These are phyloP conservation scores for Curvularia hawaiiensis DNA, from an alignment of 2,329 filamentous ascomycete genomes.

Conservation along the genomic window DNA sequence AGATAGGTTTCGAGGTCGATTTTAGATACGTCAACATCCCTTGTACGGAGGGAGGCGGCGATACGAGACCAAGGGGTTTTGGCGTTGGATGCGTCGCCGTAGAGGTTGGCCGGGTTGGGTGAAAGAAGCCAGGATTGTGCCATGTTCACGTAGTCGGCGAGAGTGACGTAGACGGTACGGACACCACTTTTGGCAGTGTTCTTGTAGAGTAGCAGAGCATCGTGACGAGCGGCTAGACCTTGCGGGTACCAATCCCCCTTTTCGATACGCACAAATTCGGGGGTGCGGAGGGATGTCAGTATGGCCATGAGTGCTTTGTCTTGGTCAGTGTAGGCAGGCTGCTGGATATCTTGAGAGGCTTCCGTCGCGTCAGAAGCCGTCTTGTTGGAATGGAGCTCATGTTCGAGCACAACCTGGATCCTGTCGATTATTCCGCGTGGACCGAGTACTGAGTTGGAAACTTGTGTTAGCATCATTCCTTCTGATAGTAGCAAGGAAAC, in stretches of 20 bases:
- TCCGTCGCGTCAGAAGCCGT: neutral
- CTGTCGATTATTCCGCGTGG: slow-evolving; percentile 3
- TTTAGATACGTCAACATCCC: slow-evolving; percentile 1
- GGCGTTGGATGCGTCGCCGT: neutral
- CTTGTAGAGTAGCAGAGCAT: slow-evolving; percentile 5
- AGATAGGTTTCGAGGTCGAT: neutral
- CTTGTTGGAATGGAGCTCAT: neutral
- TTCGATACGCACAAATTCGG: neutral
- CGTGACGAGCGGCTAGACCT: slow-evolving; percentile 2
- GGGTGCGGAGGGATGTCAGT: neutral
- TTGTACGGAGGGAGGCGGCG: neutral
- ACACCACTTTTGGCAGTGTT: neutral
- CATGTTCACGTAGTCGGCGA: neutral
- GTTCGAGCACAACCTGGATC: slow-evolving; percentile 9
- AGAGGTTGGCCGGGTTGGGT: neutral
- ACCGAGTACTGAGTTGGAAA: slow-evolving; percentile 5
- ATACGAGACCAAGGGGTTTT: neutral
- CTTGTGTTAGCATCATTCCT: neutral
- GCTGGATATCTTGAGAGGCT: neutral
- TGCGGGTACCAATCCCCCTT: slow-evolving; percentile 10
- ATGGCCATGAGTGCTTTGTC: slow-evolving; percentile 11
- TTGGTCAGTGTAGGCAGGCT: neutral
- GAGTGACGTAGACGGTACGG: neutral
- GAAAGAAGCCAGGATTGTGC: neutral
- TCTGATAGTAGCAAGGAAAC: neutral